These are phyloP conservation scores for Kalaharituber pfeilii DNA, from an alignment of 2,329 filamentous ascomycete genomes.

Conservation along the genomic window DNA sequence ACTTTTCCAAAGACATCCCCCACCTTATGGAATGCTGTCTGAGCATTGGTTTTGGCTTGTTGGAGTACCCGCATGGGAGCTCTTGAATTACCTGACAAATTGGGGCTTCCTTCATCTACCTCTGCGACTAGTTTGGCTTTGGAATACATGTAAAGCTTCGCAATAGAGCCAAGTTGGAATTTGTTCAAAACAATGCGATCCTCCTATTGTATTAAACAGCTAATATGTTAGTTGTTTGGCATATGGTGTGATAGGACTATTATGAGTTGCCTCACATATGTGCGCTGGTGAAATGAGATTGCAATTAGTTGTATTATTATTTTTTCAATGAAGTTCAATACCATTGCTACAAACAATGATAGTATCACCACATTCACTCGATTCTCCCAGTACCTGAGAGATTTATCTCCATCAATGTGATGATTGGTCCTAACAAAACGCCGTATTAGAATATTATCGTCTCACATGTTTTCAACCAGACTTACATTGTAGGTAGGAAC, in stretches of 20 bases:
- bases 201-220: conserved; percentile 27
- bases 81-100: conserved; percentile 39
- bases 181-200: conserved; percentile 86
- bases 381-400: conserved; percentile 49
- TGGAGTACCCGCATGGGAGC: conserved; percentile 58
- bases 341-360: conserved; percentile 59
- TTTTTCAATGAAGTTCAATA: conserved; percentile 77
- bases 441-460: too few relatives aligned
- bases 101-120: conserved; percentile 22
- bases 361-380: conserved; percentile 75
- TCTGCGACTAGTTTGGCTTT: background rate
- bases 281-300: conserved; percentile 77
- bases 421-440: conserved; percentile 36
- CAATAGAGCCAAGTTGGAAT: conserved; percentile 56
- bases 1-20: conserved; percentile 72
- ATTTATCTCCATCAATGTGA: conserved; percentile 36
- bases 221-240: background rate
- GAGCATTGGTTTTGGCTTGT: conserved; percentile 55
- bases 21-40: conserved; percentile 58
- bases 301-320: conserved; percentile 90
- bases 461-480: too few relatives aligned
- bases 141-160: conserved; percentile 43
- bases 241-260: background rate
- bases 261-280: conserved; percentile 38
- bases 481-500: conserved; percentile 62